Conservation (phyloP, 768 basidiomycete species). For the Chalciporus pseudorubinellus region DNA sequence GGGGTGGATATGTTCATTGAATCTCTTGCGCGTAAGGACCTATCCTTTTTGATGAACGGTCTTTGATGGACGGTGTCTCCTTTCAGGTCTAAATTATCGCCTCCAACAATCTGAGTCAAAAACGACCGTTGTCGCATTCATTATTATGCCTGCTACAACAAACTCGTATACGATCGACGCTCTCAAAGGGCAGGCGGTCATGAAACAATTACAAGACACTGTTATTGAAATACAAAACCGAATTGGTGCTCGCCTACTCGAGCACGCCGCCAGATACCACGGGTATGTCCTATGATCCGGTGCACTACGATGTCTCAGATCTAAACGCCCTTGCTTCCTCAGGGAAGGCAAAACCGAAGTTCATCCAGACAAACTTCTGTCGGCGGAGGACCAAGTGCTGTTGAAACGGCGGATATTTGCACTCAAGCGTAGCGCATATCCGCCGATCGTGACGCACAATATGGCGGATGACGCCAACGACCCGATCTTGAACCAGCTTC, state of each 20-base stretch:
- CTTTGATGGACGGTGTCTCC: background rate
- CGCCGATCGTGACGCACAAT: constrained; percentile 97
- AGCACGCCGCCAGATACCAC: constrained; percentile 89
- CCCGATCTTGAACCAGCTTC: constrained; percentile 92
- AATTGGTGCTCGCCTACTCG: constrained; percentile 89
- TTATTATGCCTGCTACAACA: constrained; percentile 97
- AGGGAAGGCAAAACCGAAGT: constrained; percentile 77
- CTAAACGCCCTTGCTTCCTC: background rate
- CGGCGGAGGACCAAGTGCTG: constrained; percentile 89
- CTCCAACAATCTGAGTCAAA: constrained; percentile 63
- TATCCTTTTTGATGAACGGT: background rate
- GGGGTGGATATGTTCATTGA: constrained; percentile 99
- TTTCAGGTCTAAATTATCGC: constrained; percentile 54
- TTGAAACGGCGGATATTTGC: constrained; percentile 97
- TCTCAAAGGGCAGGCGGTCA: constrained; percentile 95
- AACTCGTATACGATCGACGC: constrained; percentile 98
- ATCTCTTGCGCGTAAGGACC: constrained; percentile 74
- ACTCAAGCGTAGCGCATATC: constrained; percentile 90
- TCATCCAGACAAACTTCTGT: constrained; percentile 72
- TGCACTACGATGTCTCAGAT: background rate
- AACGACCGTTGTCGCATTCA: constrained; percentile 93
- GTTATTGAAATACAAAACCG: constrained; percentile 94
- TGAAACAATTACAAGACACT: constrained; percentile 93
- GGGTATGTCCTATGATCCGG: constrained; percentile 52
- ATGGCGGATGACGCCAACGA: constrained; percentile 93